phyloP scores from a whole-genome alignment of 2,329 filamentous ascomycete genomes.

The Colletotrichum noveboracense region DNA sequence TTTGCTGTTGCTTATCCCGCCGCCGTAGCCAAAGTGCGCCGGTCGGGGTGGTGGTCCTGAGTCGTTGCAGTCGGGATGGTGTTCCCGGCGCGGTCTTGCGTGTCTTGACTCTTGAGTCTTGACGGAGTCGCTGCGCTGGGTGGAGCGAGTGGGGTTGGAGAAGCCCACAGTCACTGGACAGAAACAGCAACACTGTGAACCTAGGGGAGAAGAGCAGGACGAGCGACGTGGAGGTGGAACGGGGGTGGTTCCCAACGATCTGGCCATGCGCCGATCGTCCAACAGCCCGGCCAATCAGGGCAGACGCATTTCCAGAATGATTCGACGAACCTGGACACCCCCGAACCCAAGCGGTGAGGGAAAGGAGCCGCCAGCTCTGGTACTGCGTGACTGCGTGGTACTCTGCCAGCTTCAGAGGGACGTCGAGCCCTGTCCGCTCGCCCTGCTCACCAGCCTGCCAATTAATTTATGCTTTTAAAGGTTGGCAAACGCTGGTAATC shows the following conservation, averaged over 20 bases:
- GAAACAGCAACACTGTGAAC: not conserved
- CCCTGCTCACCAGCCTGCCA: not conserved
- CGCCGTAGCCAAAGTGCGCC: not conserved
- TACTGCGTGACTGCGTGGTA: not conserved
- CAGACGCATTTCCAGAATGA: not conserved
- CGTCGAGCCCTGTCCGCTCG: not conserved
- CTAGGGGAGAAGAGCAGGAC: not conserved
- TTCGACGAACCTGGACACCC: conserved; percentile 1
- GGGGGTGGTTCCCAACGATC: conserved; percentile 18
- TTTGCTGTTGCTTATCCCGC: not conserved
- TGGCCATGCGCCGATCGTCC: conserved; percentile 15
- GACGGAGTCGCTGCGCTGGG: not conserved
- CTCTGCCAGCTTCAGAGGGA: not conserved
- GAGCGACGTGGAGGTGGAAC: not conserved
- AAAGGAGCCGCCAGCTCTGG: not conserved
- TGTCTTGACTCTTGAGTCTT: not conserved
- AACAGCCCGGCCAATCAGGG: conserved; percentile 1
- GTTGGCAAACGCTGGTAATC: not conserved
- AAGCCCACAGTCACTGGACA: not conserved
- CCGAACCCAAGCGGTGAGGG: conserved; percentile 19
- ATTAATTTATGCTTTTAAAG: not conserved
- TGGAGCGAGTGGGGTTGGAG: not conserved
- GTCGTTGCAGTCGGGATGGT: not conserved
- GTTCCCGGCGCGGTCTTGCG: not conserved
- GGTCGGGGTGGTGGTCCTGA: not conserved